Evolutionary conservation across 768 basidiomycete genomes (phyloP).

Genomic region (Punctularia strigosozonata): DNA sequence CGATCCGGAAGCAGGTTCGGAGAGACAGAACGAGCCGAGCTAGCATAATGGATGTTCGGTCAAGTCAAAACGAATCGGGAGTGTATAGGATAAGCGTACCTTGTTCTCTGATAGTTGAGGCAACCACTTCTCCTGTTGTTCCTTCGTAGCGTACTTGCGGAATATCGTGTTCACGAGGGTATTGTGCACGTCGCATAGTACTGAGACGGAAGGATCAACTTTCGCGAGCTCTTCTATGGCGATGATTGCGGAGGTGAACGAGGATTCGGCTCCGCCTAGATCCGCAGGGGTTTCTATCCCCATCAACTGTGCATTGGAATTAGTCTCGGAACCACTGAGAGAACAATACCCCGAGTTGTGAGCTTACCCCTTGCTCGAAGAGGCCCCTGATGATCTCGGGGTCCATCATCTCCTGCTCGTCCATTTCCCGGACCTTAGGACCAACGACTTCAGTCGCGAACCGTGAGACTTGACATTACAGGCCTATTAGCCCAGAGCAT

Average conservation of each 20-base stretch:
- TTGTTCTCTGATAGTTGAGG: conserved; percentile 70
- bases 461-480: conserved; percentile 46
- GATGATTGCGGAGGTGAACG: conserved; percentile 92
- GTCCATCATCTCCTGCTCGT: conserved; percentile 95
- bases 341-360: not conserved
- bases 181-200: conserved; percentile 96
- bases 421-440: conserved; percentile 94
- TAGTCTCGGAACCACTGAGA: conserved; percentile 2
- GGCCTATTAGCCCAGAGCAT: not conserved
- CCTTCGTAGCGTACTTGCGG: conserved; percentile 73
- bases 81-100: conserved; percentile 26
- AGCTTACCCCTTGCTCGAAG: conserved; percentile 87
- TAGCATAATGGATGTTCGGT: conserved; percentile 18
- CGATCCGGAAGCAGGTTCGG: conserved; percentile 86
- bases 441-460: conserved; percentile 85
- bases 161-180: conserved; percentile 95
- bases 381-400: conserved; percentile 73
- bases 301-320: conserved; percentile 96
- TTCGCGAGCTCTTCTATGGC: conserved; percentile 96
- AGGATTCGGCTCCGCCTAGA: conserved; percentile 78
- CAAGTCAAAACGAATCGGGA: conserved; percentile 1
- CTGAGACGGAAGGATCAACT: conserved; percentile 92
- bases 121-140: conserved; percentile 81
- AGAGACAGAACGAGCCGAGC: conserved; percentile 94
- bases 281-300: conserved; percentile 86